phyloP scores from a whole-genome alignment of 129 eudicot species.

The Glebionis coronaria region DNA sequence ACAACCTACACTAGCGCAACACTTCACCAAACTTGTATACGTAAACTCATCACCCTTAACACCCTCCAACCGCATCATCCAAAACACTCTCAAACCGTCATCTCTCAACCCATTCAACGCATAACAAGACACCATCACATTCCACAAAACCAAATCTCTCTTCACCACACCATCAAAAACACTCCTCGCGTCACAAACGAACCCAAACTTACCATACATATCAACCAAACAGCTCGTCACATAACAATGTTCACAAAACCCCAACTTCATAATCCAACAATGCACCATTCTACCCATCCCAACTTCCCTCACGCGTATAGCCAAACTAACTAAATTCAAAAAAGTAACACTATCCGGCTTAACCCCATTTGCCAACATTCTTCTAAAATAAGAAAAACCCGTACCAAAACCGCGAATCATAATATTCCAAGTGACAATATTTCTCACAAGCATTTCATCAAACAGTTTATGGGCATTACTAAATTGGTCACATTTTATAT shows the following conservation, averaged over 20 bases:
- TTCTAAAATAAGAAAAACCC: conserved; percentile 48
- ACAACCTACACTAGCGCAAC: conserved; percentile 33
- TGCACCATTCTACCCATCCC: conserved; percentile 46
- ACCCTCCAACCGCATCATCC: conserved; percentile 46
- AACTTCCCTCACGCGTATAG: conserved; percentile 28
- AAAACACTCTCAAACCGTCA: conserved; percentile 43
- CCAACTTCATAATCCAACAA: conserved; percentile 44
- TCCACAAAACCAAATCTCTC: conserved; percentile 69
- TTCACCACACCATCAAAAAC: conserved; percentile 36
- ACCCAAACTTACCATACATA: conserved; percentile 59
- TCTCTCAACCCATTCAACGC: conserved; percentile 35
- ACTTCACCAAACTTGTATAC: conserved; percentile 42
- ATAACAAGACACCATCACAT: conserved; percentile 67
- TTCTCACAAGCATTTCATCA: conserved; percentile 56
- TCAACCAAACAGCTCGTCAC: conserved; percentile 43
- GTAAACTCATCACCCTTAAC: conserved; percentile 59
- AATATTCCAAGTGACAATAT: conserved; percentile 51
- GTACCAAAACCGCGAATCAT: conserved; percentile 29
- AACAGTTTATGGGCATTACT: conserved; percentile 49
- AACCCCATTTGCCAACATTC: conserved; percentile 45
- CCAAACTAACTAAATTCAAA: conserved; percentile 34
- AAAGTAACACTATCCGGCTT: conserved; percentile 51
- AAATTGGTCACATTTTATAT: conserved; percentile 36
- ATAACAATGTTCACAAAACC: conserved; percentile 42
- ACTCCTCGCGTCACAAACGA: conserved; percentile 40